Conservation (phyloP, 2,329 filamentous ascomycete genomes). For the Fusarium xylarioides region DNA sequence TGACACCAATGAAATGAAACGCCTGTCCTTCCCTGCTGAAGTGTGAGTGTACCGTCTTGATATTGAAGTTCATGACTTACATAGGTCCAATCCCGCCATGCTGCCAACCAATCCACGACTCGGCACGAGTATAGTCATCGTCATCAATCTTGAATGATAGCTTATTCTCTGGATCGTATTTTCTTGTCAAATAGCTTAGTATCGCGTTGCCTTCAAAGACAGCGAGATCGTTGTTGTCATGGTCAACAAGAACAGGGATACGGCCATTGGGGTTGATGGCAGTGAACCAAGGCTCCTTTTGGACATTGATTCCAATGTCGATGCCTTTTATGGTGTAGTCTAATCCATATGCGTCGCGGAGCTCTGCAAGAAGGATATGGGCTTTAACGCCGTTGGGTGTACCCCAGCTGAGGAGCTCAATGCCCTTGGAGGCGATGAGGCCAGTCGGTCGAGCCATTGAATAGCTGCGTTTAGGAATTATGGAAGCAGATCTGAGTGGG, state of each 20-base stretch:
- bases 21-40: constrained; percentile 73
- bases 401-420: constrained; percentile 69
- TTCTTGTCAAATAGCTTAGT: constrained; percentile 76
- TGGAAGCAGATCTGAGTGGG: background rate
- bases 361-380: constrained; percentile 70
- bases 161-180: constrained; percentile 69
- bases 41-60: constrained; percentile 23
- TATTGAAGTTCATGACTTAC: constrained; percentile 33
- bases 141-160: constrained; percentile 52
- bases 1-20: constrained; percentile 75
- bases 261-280: constrained; percentile 71
- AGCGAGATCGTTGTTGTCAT: constrained; percentile 66
- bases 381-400: constrained; percentile 66
- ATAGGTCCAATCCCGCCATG: constrained; percentile 78
- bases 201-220: constrained; percentile 82
- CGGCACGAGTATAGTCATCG: constrained; percentile 48
- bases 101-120: constrained; percentile 72
- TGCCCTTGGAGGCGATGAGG: constrained; percentile 68
- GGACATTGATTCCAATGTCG: constrained; percentile 69
- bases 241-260: constrained; percentile 73
- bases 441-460: constrained; percentile 55
- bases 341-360: constrained; percentile 70
- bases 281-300: constrained; percentile 74
- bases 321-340: constrained; percentile 68
- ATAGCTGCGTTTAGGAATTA: background rate